Conservation (phyloP, 139 green algal genomes). For the Micractinium conductrix region DNA sequence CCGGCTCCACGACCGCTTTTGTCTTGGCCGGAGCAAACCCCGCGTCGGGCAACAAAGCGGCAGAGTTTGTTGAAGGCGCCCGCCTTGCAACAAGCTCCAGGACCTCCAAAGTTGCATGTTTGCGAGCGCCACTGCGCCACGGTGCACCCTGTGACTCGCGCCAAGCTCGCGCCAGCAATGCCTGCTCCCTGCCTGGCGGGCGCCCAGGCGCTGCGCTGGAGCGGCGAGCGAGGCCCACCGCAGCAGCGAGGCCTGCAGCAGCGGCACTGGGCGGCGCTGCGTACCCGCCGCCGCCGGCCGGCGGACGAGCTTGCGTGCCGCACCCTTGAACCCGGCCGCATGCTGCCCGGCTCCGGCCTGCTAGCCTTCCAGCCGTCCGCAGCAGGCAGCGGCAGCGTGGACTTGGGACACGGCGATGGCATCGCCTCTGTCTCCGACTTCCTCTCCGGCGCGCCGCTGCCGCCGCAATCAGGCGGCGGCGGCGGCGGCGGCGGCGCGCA, state of each 20-base stretch:
- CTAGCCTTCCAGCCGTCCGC: conserved; percentile 20
- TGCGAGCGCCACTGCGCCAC: no score
- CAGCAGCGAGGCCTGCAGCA: background rate
- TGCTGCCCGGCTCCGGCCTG: conserved; percentile 1
- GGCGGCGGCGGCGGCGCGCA: background rate
- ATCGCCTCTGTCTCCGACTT: background rate
- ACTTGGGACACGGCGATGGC: background rate
- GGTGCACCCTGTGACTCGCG: no score
- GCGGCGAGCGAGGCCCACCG: background rate
- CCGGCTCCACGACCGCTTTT: no score
- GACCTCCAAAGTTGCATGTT: no score
- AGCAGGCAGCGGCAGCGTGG: background rate
- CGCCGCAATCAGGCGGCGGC: background rate
- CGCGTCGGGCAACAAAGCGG: no score
- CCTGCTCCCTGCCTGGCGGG: background rate
- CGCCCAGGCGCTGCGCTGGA: background rate
- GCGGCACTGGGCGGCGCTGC: background rate
- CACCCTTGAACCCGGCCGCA: conserved; percentile 22
- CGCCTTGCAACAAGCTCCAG: no score
- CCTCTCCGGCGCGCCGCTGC: background rate
- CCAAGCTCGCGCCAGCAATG: no score
- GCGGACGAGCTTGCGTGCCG: conserved; percentile 22
- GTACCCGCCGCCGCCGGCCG: background rate
- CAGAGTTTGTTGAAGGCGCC: no score
- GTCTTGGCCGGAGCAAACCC: no score